Evolutionary conservation across 768 basidiomycete genomes (phyloP), one percentile per base, ranked within the genome.

Genomic region (Tulasnella sp.): DNA sequence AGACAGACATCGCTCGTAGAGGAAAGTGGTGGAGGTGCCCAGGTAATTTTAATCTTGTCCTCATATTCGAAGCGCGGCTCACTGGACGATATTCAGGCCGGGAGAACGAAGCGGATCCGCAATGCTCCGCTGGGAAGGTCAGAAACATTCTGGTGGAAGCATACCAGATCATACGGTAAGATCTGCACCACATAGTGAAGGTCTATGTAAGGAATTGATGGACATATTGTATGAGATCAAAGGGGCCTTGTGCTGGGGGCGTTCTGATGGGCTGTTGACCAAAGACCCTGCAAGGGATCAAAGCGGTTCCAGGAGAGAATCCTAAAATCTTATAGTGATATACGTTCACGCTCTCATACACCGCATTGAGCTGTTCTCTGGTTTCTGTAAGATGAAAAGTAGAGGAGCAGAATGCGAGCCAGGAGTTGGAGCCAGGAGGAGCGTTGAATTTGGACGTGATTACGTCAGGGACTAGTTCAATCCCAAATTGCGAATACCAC

Each of bases 1-100:
- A 90, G 83, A 85, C 89, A 14, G 83, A 89, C 83, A 88, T 91
- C 82, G 42, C 28, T 69, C 44, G 48, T n/a, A n/a, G 3, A 34
- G 76, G 22, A 12, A 3, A 34, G 31, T 81, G 50, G 20, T 73
- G 37, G 31, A 76, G 46, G 8, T 81, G 80, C 80, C 24, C 9
- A 54, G 77, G 80, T 81, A 12, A 54, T 7, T 31, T 8, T 14
- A 18, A n/a, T 28, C 54, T 54, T 12, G 24, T 54, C 1, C 54
- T 54, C 54, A 22, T 12, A 22, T 22, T 50, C 40, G 72, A 34
- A 34, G 12, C 72, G 31, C 1, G 40, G 14, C 28, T 4, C 14
- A 31, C 69, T 12, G 14, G 12, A 73, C 14, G 46, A 22, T 34
- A 14, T 28, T 20, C 31, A 80, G 80, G 77, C 37, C 80, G 78